These are phyloP conservation scores for Ustilago loliicola DNA, from an alignment of 1,284 basidiomycete genomes.

Conservation along the genomic window DNA sequence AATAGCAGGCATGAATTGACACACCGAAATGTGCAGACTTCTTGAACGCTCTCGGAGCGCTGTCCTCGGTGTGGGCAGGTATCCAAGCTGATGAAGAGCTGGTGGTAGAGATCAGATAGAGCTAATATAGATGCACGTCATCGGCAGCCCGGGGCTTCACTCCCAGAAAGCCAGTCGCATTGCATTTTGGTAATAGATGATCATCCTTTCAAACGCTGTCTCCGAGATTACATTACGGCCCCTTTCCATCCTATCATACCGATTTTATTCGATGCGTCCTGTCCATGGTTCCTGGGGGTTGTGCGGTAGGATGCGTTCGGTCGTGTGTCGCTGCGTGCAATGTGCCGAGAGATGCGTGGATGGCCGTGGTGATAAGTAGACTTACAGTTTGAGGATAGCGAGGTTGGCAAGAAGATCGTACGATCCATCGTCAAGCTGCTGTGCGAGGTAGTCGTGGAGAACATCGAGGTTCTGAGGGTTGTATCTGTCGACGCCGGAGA, in stretches of 20 bases:
- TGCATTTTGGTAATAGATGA: conserved; percentile 46
- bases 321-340: conserved; percentile 2
- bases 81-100: neutral
- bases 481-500: conserved; percentile 80
- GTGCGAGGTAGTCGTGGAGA: conserved; percentile 93
- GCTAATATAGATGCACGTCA: conserved; percentile 68
- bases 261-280: neutral
- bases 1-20: neutral
- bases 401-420: conserved; percentile 95
- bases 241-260: neutral
- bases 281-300: neutral
- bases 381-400: conserved; percentile 85
- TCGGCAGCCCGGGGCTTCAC: conserved; percentile 57
- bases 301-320: conserved; percentile 1
- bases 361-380: conserved; percentile 6
- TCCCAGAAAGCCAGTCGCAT: conserved; percentile 56
- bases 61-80: neutral
- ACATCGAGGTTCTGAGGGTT: conserved; percentile 93
- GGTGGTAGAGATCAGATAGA: conserved; percentile 64
- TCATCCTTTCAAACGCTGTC: conserved; percentile 28
- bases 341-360: conserved; percentile 3
- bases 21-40: neutral
- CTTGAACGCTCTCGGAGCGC: neutral
- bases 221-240: neutral
- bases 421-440: conserved; percentile 88